Evolutionary conservation across 2,329 filamentous ascomycete species (phyloP), one percentile per base, ranked within the genome.

Genomic region (Penicillium italicum): DNA sequence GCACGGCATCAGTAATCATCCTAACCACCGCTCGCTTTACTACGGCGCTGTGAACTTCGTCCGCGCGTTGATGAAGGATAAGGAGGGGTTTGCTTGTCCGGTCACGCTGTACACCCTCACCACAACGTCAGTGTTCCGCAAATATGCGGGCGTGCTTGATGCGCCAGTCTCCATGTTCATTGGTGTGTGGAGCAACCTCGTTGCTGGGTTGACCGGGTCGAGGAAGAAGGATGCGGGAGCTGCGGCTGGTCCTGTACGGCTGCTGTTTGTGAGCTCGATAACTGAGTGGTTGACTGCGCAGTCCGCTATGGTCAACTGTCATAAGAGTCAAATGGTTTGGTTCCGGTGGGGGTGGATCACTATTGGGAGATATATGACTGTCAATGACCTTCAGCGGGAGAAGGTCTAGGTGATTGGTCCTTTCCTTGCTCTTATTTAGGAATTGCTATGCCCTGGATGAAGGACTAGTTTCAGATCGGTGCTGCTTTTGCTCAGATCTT

Each of bases 241-340:
- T 42, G 22, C 48, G 3, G 56, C 61, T 42, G 67, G 68, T 0
- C 81, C 82, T 1, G 74, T 76, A 33, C 76, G 81, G 1, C 73
- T 96, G 50, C 70, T 96, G 34, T 91, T 88, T 67, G 79, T 93
- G 58, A 95, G 83, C 73, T 82, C 83, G 9, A 79, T 91, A 16
- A 70, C 75, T 5, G 80, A 81, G 53, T 84, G 87, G 61, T 79
- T 86, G 60, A 82, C 80, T 30, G 93, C 90, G 8, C 88, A 92
- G 77, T 81, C 78, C 52, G 92, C 94, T 31, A 99, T 99, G 94
- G 91, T 89, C 1, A 81, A 82, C 52, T 93, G 90, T 28, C 94
- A 99, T 77, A 80, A 85, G 76, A 97, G 91, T 73, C 94, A 99
- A 81, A 99, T 99, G 94, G 85, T 90, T 36, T 99, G 94, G 94